phyloP scores from a whole-genome alignment of 495 filamentous ascomycete genomes.

The Neurospora sp. region DNA sequence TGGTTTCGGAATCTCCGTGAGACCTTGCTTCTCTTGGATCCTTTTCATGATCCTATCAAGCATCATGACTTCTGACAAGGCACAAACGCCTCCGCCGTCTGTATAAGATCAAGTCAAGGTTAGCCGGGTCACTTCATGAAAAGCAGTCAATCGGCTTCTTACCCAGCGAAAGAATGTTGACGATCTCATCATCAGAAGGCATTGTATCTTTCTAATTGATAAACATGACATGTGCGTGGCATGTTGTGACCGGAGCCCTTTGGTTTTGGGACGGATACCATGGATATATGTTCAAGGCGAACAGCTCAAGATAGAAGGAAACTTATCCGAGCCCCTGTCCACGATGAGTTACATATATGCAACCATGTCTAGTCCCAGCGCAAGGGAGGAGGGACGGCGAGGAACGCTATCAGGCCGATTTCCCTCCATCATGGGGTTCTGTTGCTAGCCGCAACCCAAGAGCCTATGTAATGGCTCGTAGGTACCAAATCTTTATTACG shows the following conservation, averaged over 20 bases:
- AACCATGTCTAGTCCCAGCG: too few relatives aligned
- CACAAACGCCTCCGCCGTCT: constrained; percentile 32
- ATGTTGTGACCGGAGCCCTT: too few relatives aligned
- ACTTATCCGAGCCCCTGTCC: too few relatives aligned
- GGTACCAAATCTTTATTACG: neutral
- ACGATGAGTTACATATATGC: too few relatives aligned
- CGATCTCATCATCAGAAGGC: neutral
- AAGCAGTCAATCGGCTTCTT: neutral
- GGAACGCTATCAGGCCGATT: too few relatives aligned
- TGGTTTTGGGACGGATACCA: too few relatives aligned
- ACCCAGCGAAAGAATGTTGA: constrained; percentile 15
- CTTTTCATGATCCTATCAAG: constrained; percentile 23
- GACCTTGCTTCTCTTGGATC: constrained; percentile 8
- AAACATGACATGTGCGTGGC: too few relatives aligned
- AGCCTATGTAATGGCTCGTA: neutral
- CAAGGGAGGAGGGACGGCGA: too few relatives aligned
- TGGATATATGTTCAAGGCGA: too few relatives aligned
- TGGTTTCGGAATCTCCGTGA: constrained; percentile 19
- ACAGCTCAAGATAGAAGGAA: too few relatives aligned
- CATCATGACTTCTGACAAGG: constrained; percentile 25
- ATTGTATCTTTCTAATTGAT: neutral
- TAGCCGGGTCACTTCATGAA: neutral
- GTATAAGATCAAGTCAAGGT: neutral
- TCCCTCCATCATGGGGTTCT: too few relatives aligned
- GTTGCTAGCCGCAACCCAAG: neutral